Evolutionary conservation across 371 early-diverging fungal genomes (phyloP).

Genomic region (Funneliformis caledonium): DNA sequence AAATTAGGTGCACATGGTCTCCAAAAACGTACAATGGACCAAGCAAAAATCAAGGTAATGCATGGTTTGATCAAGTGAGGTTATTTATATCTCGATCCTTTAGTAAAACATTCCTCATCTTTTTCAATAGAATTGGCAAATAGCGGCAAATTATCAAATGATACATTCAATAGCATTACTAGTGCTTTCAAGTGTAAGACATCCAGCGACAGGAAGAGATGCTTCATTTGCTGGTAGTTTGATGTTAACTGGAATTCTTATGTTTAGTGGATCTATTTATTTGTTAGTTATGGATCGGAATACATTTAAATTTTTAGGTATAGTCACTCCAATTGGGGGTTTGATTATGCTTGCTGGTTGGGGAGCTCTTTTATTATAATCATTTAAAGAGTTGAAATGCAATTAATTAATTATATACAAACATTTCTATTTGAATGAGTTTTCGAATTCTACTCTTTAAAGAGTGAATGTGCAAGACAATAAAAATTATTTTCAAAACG

Average conservation of each 20-base stretch:
- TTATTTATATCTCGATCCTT: background rate
- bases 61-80: background rate
- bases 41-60: constrained; percentile 56
- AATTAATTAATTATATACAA: too few relatives aligned
- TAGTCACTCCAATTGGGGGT: constrained; percentile 81
- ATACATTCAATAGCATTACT: constrained; percentile 70
- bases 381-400: too few relatives aligned
- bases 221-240: constrained; percentile 53
- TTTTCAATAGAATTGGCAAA: constrained; percentile 60
- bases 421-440: background rate
- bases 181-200: constrained; percentile 46
- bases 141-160: constrained; percentile 72
- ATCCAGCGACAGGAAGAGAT: constrained; percentile 50
- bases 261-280: constrained; percentile 75
- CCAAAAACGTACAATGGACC: constrained; percentile 64
- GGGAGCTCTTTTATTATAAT: constrained; percentile 63
- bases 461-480: too few relatives aligned
- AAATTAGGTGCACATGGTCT: constrained; percentile 72
- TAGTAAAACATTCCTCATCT: background rate
- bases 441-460: too few relatives aligned
- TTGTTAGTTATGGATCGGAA: constrained; percentile 56
- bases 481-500: too few relatives aligned
- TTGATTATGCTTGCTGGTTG: constrained; percentile 74
- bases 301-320: constrained; percentile 60
- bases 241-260: constrained; percentile 63